Base-by-base conservation (phyloP, 75 land plant genomes). In the Cunninghamia lanceolata region DNA sequence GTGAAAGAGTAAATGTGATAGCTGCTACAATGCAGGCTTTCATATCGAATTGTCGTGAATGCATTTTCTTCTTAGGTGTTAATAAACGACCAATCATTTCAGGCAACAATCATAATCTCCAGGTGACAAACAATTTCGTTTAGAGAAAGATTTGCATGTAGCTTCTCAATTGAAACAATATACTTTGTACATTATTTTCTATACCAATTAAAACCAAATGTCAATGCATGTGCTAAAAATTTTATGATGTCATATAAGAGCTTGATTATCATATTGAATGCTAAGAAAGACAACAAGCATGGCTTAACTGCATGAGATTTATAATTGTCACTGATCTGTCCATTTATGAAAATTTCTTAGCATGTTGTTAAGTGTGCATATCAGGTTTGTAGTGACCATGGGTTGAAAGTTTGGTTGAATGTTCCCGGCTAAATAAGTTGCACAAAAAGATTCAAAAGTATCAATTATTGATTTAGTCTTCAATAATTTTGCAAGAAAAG, bases 41-140 rank as follows among this genome's bases (percentile, higher is more conserved):
- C 87, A 98, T 94, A 77, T 96, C 99, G 3, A 98, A 98, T 88
- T 98, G 99, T 84, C 99, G 99, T 42, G 99, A 98, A 84, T 96
- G 96, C 90, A 87, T 96, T 40, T 94, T 96, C 87, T 93, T 88
- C 84, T 89, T 98, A 56, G 99, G 97, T 16, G 99, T 98, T 46
- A 98, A 98, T 84, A 95, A 98, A 71, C 91, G 90, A 83, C 99
- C 99, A 40, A 90, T 98, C n/a, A 91, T 96, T 83, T 85, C 93
- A 77, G 99, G 99, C 43, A 96, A 98, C 87, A 98, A 98, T 84
- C 95, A 98, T 86, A 93, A 96, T 85, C 86, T 98, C 45, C 97
- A 95, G 95, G 99, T 96, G 78, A 82, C 36, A 54, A 80, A 45
- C 35, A 80, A 80, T n/a, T 80, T 45, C 46, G 1, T 30, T 1